Conservation (phyloP, 306 rosid genomes). For the Hippophae gyantsensis region DNA sequence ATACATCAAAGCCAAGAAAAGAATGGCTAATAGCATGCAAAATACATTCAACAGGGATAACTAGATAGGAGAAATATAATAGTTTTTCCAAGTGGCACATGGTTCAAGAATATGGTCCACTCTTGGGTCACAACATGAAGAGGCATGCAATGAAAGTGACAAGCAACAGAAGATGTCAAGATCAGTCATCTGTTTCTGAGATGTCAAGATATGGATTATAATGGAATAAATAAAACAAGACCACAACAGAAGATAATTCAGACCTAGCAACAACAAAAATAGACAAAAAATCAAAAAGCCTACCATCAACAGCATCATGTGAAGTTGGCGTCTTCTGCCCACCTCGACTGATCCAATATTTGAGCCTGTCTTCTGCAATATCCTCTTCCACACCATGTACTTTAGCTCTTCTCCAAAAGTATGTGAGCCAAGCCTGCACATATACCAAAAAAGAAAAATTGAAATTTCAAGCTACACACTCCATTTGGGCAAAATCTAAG, state of each 20-base stretch:
- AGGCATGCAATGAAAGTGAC: too few species aligned
- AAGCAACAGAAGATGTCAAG: too few species aligned
- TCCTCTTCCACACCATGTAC: conserved; percentile 81
- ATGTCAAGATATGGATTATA: too few species aligned
- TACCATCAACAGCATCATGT: conserved; percentile 97
- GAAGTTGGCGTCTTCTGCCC: conserved; percentile 61
- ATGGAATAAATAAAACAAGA: too few species aligned
- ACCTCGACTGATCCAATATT: conserved; percentile 66
- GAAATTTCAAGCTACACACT: conserved; percentile 6
- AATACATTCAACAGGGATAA: too few species aligned
- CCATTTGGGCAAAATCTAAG: not conserved
- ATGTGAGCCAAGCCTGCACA: conserved; percentile 76
- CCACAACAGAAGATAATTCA: not conserved
- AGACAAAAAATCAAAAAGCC: conserved; percentile 10
- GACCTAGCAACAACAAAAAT: not conserved
- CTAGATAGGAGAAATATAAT: too few species aligned
- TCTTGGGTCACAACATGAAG: too few species aligned
- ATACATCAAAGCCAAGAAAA: too few species aligned
- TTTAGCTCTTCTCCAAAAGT: conserved; percentile 95
- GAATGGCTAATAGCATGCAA: too few species aligned
- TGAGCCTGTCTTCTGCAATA: conserved; percentile 84
- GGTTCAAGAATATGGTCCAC: too few species aligned
- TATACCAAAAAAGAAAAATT: not conserved
- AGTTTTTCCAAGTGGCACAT: too few species aligned
- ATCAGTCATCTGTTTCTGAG: too few species aligned